Evolutionary conservation across 805 yeast genomes (phyloP).

Genomic region (Torulaspora franciscae): DNA sequence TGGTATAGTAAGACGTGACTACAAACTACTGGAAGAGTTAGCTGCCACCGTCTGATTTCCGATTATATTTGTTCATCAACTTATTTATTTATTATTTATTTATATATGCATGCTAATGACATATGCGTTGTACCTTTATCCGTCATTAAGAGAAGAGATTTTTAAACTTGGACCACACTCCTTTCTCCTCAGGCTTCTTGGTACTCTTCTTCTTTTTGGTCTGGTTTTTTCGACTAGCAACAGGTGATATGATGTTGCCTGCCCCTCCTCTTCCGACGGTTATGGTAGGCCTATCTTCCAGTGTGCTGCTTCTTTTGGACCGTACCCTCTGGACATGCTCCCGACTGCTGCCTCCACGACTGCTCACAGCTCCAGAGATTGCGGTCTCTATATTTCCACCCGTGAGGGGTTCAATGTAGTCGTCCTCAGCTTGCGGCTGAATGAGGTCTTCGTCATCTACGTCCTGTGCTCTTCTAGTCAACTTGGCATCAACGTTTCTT

Average conservation of each 20-base stretch:
- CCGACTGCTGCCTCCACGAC: slow-evolving; percentile 8
- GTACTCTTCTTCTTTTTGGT: slow-evolving; percentile 9
- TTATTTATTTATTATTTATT: slow-evolving; percentile 5
- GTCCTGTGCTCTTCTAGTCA: slow-evolving; percentile 61
- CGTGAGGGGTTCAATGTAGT: slow-evolving; percentile 11
- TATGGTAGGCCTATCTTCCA: slow-evolving; percentile 21
- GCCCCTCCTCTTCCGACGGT: slow-evolving; percentile 37
- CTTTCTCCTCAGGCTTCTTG: slow-evolving; percentile 10
- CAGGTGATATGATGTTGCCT: slow-evolving; percentile 34
- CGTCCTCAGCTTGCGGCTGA: slow-evolving; percentile 7
- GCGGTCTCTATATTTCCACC: slow-evolving; percentile 8
- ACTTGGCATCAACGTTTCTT: slow-evolving; percentile 51
- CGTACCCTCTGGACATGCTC: slow-evolving; percentile 4
- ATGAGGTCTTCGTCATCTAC: slow-evolving; percentile 42
- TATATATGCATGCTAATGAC: slow-evolving; percentile 3
- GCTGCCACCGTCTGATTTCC: slow-evolving; percentile 40
- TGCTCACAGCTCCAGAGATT: slow-evolving; percentile 6
- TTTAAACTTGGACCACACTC: slow-evolving; percentile 19
- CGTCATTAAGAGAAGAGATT: slow-evolving; percentile 16
- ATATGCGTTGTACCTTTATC: slow-evolving; percentile 5
- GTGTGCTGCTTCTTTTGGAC: slow-evolving; percentile 8
- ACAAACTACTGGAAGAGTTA: slow-evolving; percentile 67
- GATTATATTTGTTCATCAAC: slow-evolving; percentile 7
- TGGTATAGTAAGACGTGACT: slow-evolving; percentile 81
- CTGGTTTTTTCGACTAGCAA: slow-evolving; percentile 15